Percentiles rank a stretch among this genome's conserved stretches.
These are phyloP conservation scores for Candida xyloterini DNA, from an alignment of 805 yeast genomes.

Conservation along the genomic window DNA sequence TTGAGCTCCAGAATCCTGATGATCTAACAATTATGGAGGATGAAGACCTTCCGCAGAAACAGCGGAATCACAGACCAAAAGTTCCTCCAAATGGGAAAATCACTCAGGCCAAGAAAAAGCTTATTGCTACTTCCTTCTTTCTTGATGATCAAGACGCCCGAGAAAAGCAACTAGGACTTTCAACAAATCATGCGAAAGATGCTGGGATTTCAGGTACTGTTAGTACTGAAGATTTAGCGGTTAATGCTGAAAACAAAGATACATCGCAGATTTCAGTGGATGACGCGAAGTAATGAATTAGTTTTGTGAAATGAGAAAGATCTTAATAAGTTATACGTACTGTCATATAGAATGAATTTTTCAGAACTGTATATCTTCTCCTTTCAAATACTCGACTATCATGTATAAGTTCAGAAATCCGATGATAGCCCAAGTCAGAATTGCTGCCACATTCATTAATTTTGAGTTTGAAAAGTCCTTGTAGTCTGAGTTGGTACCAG, in stretches of 20 bases:
- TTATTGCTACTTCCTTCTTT: conserved; percentile 52
- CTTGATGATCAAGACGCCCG: conserved; percentile 38
- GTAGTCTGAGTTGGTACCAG: conserved; percentile 25
- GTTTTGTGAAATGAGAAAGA: too few species aligned
- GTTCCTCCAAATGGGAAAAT: conserved; percentile 91
- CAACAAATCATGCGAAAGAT: too few species aligned
- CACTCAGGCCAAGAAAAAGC: conserved; percentile 61
- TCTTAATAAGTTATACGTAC: too few species aligned
- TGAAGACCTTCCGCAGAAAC: conserved; percentile 79
- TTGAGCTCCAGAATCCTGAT: conserved; percentile 31
- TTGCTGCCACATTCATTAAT: conserved; percentile 50
- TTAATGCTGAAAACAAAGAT: too few species aligned
- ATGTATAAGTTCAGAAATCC: conserved; percentile 65
- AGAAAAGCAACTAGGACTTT: conserved; percentile 1
- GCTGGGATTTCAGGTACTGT: too few species aligned
- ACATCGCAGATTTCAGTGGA: too few species aligned
- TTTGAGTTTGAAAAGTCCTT: conserved; percentile 63
- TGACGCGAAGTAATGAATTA: too few species aligned
- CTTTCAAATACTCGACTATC: conserved; percentile 31
- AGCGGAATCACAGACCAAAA: conserved; percentile 69
- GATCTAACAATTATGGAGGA: conserved; percentile 70
- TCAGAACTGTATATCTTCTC: conserved; percentile 36
- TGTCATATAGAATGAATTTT: neutral
- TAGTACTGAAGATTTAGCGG: too few species aligned
- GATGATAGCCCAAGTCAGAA: conserved; percentile 67